Percentiles rank a stretch among this genome's conserved stretches.
Evolutionary conservation across 1,139 yeast species (phyloP).

Genomic region (Yamadazyma siamensis): DNA sequence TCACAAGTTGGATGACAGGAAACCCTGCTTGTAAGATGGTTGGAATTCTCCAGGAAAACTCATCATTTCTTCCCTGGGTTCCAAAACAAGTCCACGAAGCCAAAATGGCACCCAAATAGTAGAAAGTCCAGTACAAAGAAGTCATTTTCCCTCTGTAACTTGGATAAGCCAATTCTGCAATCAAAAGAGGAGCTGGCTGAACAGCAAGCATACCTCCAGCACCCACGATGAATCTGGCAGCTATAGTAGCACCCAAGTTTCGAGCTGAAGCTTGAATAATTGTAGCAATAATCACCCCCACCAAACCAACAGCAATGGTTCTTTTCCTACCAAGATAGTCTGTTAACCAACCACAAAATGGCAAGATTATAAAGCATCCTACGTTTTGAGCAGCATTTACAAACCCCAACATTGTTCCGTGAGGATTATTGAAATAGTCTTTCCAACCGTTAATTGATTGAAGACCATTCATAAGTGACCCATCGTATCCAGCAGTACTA

Average conservation of each 20-base stretch:
- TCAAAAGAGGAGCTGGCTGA: conserved; percentile 57
- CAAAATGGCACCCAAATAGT: conserved; percentile 57
- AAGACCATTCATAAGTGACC: conserved; percentile 18
- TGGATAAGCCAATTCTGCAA: conserved; percentile 59
- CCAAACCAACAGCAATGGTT: conserved; percentile 6
- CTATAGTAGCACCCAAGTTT: conserved; percentile 40
- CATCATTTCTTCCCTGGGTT: conserved; percentile 42
- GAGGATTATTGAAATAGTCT: conserved; percentile 13
- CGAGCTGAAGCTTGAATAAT: conserved; percentile 8
- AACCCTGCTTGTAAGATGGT: conserved; percentile 47
- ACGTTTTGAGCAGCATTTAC: conserved; percentile 18
- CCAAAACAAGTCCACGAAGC: conserved; percentile 57
- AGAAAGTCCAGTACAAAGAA: conserved; percentile 54
- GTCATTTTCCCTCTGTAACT: conserved; percentile 55
- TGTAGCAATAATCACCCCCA: conserved; percentile 7
- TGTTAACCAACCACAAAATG: conserved; percentile 16
- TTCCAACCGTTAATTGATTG: conserved; percentile 16
- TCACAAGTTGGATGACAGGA: conserved; percentile 17
- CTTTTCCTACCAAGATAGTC: conserved; percentile 7
- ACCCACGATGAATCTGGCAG: conserved; percentile 55
- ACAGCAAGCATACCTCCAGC: conserved; percentile 61
- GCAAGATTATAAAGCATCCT: conserved; percentile 10
- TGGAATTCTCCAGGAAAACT: conserved; percentile 51
- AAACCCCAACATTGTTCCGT: conserved; percentile 19
- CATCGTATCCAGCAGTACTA: conserved; percentile 20